phyloP scores from a whole-genome alignment of 148 eudicot species.

The Spergularia marina region DNA sequence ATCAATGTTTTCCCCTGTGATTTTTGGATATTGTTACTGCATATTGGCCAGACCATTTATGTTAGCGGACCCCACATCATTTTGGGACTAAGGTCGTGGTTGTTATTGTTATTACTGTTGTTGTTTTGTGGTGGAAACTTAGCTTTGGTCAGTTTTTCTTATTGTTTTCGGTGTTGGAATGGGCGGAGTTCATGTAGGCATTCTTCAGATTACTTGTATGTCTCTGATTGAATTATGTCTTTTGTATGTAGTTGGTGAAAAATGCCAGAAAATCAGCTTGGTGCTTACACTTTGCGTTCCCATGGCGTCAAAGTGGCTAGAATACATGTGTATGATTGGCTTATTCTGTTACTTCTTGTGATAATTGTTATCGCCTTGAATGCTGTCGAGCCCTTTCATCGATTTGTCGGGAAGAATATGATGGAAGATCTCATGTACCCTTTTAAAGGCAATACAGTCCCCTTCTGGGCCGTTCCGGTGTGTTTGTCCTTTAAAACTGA shows the following conservation, averaged over 20 bases:
- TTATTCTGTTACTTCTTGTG: constrained; percentile 67
- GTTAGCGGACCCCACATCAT: too few relatives aligned
- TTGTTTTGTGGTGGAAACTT: background rate
- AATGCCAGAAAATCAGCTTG: constrained; percentile 46
- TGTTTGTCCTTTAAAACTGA: constrained; percentile 19
- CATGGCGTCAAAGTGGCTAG: constrained; percentile 79
- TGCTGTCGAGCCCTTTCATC: constrained; percentile 77
- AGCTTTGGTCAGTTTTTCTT: background rate
- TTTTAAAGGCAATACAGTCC: constrained; percentile 71
- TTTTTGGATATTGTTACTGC: too few relatives aligned
- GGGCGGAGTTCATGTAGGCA: background rate
- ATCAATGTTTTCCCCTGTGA: background rate
- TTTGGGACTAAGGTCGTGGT: background rate
- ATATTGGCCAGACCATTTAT: too few relatives aligned
- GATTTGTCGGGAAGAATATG: constrained; percentile 83
- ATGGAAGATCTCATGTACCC: constrained; percentile 85
- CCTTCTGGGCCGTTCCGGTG: constrained; percentile 90
- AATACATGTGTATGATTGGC: constrained; percentile 80
- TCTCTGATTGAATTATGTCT: constrained; percentile 9
- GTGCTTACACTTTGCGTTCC: constrained; percentile 61
- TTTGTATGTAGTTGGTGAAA: constrained; percentile 21
- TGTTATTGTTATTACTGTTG: background rate
- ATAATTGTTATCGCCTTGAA: constrained; percentile 52
- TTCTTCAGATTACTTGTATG: background rate
- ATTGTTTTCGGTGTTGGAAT: background rate